Percentiles rank a stretch among this genome's conserved stretches.
These are phyloP conservation scores for Neospora caninum DNA, from an alignment of 169 alveolate species.

Conservation along the genomic window DNA sequence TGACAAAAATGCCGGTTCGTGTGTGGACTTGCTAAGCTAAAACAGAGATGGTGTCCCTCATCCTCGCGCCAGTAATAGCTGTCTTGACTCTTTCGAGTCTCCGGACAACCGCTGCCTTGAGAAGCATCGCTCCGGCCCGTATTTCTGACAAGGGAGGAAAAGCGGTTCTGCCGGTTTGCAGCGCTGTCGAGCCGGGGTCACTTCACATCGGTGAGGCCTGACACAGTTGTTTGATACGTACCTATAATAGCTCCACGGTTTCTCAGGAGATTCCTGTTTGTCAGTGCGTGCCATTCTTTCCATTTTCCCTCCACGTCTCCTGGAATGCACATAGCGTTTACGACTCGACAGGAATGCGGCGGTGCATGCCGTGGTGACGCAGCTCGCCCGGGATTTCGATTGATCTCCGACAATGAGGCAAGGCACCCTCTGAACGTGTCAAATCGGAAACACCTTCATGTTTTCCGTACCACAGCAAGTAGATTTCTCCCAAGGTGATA, in stretches of 20 bases:
- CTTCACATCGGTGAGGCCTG: slow-evolving; percentile 11
- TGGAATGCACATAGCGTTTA: background rate
- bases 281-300: slow-evolving; percentile 37
- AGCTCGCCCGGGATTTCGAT: slow-evolving; percentile 51
- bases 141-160: background rate
- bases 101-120: background rate
- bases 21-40: background rate
- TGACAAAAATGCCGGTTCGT: no score
- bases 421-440: background rate
- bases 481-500: background rate
- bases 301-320: background rate
- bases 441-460: no score
- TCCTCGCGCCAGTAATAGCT: background rate
- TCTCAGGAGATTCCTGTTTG: slow-evolving; percentile 56
- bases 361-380: slow-evolving; percentile 54
- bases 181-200: slow-evolving; percentile 17
- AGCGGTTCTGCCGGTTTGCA: slow-evolving; percentile 11
- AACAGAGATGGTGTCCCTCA: background rate
- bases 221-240: background rate
- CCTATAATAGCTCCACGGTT: background rate
- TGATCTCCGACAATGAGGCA: slow-evolving; percentile 50
- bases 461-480: background rate
- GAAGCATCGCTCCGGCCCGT: background rate
- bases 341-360: slow-evolving; percentile 45
- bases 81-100: slow-evolving; percentile 1